These are phyloP conservation scores for Tuber melanosporum DNA, from an alignment of 495 filamentous ascomycete genomes.

Conservation along the genomic window DNA sequence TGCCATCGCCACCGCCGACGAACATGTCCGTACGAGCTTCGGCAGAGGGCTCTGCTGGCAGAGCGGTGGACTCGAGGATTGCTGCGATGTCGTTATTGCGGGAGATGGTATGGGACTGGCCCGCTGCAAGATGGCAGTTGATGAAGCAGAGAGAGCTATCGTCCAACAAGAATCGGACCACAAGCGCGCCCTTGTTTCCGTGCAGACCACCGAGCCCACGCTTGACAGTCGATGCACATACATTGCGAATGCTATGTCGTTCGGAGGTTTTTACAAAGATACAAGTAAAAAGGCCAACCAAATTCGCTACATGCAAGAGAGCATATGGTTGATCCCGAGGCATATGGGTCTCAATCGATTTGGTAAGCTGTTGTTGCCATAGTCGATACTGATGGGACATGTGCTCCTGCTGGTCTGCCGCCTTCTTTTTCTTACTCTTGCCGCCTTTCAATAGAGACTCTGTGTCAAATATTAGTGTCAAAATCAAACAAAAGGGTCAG, in stretches of 20 bases:
- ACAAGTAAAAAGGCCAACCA: conserved; percentile 92
- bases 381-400: conserved; percentile 97
- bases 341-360: conserved; percentile 74
- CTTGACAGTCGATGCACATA: conserved; percentile 79
- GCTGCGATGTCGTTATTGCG: conserved; percentile 89
- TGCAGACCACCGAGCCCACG: conserved; percentile 88
- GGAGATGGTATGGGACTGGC: conserved; percentile 78
- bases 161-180: conserved; percentile 82
- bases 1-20: conserved; percentile 83
- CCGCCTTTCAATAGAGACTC: conserved; percentile 61
- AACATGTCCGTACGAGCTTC: conserved; percentile 64
- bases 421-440: conserved; percentile 75
- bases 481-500: neutral
- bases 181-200: conserved; percentile 94
- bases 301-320: conserved; percentile 75
- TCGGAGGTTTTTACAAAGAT: conserved; percentile 82
- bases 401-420: conserved; percentile 69
- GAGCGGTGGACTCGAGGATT: conserved; percentile 69
- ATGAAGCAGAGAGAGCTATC: conserved; percentile 92
- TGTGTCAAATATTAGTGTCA: conserved; percentile 42
- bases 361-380: conserved; percentile 82
- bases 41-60: conserved; percentile 61
- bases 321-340: conserved; percentile 71
- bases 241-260: conserved; percentile 63
- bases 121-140: conserved; percentile 94